Conservation (phyloP, 345 rosid species). For the Laguncularia racemosa region DNA sequence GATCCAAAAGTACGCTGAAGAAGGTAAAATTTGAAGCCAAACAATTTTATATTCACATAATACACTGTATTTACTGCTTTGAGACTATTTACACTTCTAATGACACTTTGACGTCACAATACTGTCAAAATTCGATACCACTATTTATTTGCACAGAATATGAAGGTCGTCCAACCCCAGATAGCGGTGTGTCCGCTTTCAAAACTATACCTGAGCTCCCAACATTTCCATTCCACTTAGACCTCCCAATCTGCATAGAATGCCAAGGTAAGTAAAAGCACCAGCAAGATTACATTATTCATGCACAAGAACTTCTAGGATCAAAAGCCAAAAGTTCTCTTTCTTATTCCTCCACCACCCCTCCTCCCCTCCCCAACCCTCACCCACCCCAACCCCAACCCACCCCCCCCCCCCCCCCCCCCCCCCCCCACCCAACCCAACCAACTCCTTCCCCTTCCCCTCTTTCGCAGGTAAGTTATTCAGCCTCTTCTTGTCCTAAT, state of each 20-base stretch:
- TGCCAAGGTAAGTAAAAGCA: not conserved
- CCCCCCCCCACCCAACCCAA: too few species aligned
- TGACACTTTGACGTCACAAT: not conserved
- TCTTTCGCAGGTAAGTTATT: too few species aligned
- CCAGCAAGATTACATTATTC: not conserved
- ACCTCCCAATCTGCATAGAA: conserved; percentile 67
- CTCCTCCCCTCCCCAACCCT: too few species aligned
- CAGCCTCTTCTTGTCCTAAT: too few species aligned
- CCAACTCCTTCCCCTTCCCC: too few species aligned
- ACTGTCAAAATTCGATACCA: conserved; percentile 67
- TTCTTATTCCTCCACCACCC: too few species aligned
- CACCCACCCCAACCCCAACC: too few species aligned
- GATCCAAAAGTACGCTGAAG: too few species aligned
- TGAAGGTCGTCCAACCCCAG: conserved; percentile 54
- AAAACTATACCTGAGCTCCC: conserved; percentile 81
- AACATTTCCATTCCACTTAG: conserved; percentile 86
- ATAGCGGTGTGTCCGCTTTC: conserved; percentile 65
- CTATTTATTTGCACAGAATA: conserved; percentile 73
- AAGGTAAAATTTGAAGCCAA: not conserved
- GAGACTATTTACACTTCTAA: conserved; percentile 30
- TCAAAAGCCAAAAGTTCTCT: not conserved
- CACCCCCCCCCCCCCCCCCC: not conserved
- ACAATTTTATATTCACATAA: not conserved
- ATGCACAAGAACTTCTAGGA: not conserved
- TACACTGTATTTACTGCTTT: not conserved